A percentile compares a stretch with the other conserved stretches of the same genome.
These are phyloP conservation scores for Amylocystis lapponica DNA, from an alignment of 768 basidiomycete genomes.

Conservation along the genomic window DNA sequence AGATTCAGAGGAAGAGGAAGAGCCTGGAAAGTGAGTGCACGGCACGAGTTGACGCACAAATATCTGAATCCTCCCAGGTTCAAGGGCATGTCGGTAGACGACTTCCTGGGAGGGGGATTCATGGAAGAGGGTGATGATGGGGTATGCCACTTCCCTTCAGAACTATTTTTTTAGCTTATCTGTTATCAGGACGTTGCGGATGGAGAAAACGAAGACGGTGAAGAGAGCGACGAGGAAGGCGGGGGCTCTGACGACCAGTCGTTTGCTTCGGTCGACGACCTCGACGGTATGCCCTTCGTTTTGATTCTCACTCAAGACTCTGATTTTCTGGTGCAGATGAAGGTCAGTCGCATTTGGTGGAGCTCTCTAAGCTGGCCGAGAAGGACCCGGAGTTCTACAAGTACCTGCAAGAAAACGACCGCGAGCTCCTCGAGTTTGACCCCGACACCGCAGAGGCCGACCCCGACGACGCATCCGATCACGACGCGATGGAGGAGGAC, in stretches of 20 bases:
- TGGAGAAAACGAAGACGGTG: constrained; percentile 32
- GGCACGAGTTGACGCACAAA: no score
- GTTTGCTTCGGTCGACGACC: constrained; percentile 73
- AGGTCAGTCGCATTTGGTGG: constrained; percentile 67
- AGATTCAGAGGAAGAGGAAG: constrained; percentile 19
- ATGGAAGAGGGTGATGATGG: constrained; percentile 57
- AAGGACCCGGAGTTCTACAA: constrained; percentile 99
- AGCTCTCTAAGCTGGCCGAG: constrained; percentile 84
- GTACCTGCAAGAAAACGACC: constrained; percentile 94
- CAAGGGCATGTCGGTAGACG: constrained; percentile 67
- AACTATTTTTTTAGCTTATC: background rate
- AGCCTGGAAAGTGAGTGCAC: constrained; percentile 16
- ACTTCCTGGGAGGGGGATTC: constrained; percentile 66
- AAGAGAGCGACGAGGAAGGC: constrained; percentile 34
- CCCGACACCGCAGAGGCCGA: constrained; percentile 39
- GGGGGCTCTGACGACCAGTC: constrained; percentile 54
- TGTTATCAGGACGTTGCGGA: constrained; percentile 26
- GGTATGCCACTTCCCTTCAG: constrained; percentile 16
- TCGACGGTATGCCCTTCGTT: constrained; percentile 46
- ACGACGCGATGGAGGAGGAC: constrained; percentile 40
- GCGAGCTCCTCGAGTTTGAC: constrained; percentile 81
- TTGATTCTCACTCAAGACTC: background rate
- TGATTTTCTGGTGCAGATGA: constrained; percentile 42
- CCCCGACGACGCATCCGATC: constrained; percentile 40
- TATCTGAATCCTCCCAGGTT: constrained; percentile 26